Evolutionary conservation across 2,329 filamentous ascomycete genomes (phyloP).

Genomic region (Scedosporium dehoogii): DNA sequence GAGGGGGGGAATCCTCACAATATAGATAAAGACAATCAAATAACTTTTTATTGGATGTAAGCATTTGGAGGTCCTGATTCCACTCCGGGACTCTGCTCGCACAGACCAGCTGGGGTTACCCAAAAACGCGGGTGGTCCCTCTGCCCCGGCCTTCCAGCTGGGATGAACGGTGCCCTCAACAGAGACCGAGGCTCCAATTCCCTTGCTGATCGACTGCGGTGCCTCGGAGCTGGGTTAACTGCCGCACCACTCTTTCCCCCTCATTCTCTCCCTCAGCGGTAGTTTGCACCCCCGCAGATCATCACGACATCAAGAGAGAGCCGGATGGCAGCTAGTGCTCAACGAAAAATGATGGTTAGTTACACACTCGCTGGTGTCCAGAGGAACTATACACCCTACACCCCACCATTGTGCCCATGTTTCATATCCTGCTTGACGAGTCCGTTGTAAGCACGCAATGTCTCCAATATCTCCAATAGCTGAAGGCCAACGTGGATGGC

Average conservation of each 20-base stretch:
- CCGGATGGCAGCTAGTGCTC: neutral
- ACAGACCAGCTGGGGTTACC: neutral
- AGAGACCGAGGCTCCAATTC: neutral
- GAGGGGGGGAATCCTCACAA: neutral
- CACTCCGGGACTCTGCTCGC: neutral
- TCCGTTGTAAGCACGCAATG: neutral
- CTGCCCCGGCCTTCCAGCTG: neutral
- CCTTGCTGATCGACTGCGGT: neutral
- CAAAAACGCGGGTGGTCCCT: neutral
- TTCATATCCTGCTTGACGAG: neutral
- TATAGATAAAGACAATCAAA: neutral
- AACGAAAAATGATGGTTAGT: too few species aligned
- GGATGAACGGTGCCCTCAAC: neutral
- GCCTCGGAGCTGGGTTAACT: neutral
- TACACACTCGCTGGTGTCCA: neutral
- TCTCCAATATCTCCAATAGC: neutral
- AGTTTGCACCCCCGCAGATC: neutral
- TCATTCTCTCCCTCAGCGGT: neutral
- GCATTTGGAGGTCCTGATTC: too few species aligned
- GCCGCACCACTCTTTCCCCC: neutral
- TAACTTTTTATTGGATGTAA: neutral
- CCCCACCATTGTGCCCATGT: neutral
- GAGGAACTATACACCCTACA: neutral
- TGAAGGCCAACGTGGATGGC: neutral
- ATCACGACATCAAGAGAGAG: neutral